Conservation (phyloP, 2,329 filamentous ascomycete species). For the Aplosporella prunicola region DNA sequence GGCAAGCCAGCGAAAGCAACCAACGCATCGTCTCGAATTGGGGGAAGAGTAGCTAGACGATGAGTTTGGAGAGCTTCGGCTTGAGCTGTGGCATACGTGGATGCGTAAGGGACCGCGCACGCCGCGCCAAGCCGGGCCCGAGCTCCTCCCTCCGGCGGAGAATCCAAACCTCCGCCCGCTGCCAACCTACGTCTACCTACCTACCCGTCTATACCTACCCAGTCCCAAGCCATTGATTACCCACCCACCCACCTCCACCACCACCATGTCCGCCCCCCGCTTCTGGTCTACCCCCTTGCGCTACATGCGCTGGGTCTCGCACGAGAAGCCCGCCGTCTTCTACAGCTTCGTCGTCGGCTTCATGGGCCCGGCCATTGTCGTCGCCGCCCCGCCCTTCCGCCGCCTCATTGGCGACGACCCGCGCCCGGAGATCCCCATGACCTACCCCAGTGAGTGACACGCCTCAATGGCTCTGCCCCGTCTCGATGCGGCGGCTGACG, state of each 20-base stretch:
- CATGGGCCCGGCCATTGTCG: slow-evolving; percentile 60
- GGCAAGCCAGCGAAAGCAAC: slow-evolving; percentile 58
- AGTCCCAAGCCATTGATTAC: background rate
- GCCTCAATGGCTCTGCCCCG: background rate
- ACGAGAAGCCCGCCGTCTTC: slow-evolving; percentile 85
- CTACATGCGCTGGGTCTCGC: slow-evolving; percentile 80
- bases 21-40: slow-evolving; percentile 56
- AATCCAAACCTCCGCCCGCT: slow-evolving; percentile 9
- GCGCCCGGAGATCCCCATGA: slow-evolving; percentile 64
- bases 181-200: background rate
- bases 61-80: slow-evolving; percentile 13
- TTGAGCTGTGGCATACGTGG: slow-evolving; percentile 26
- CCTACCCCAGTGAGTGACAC: slow-evolving; percentile 73
- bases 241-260: slow-evolving; percentile 1
- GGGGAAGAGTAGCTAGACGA: slow-evolving; percentile 15
- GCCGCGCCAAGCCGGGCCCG: slow-evolving; percentile 22
- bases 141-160: slow-evolving; percentile 9
- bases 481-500: slow-evolving; percentile 1
- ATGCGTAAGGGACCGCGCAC: slow-evolving; percentile 16
- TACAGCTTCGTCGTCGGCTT: slow-evolving; percentile 70
- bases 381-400: slow-evolving; percentile 66
- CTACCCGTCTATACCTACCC: background rate
- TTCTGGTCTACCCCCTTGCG: slow-evolving; percentile 80
- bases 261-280: slow-evolving; percentile 57
- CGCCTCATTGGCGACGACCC: slow-evolving; percentile 60